Conservation (phyloP, 495 filamentous ascomycete species). For the Podospora fimiseda region DNA sequence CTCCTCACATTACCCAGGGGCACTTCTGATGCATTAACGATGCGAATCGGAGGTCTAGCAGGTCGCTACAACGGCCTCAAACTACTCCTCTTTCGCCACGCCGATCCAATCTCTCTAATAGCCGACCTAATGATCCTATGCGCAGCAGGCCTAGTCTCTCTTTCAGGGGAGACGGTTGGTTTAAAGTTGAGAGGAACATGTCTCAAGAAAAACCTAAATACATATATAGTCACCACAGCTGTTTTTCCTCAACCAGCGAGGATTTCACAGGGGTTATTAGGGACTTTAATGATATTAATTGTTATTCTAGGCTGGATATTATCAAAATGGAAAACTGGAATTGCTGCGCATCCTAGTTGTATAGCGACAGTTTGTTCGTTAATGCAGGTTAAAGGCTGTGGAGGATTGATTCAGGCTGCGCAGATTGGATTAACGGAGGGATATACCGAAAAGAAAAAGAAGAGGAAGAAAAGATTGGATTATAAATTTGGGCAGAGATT, state of each 20-base stretch:
- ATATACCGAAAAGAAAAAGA: background rate
- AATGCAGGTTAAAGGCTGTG: background rate
- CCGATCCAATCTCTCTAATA: background rate
- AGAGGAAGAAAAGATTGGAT: background rate
- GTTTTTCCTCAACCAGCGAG: constrained; percentile 9
- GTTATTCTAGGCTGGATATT: background rate
- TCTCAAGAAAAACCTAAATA: background rate
- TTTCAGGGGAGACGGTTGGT: constrained; percentile 7
- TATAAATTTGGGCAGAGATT: background rate
- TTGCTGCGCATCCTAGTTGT: background rate
- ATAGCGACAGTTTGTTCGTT: constrained; percentile 3
- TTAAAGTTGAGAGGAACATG: constrained; percentile 7
- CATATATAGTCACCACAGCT: constrained; percentile 7
- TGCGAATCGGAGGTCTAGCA: background rate
- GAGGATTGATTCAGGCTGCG: background rate
- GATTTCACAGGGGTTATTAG: constrained; percentile 5
- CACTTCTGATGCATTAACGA: background rate
- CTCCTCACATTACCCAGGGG: background rate
- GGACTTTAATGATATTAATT: background rate
- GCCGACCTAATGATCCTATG: background rate
- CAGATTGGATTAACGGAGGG: background rate
- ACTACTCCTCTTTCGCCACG: background rate
- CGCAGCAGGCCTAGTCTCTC: background rate
- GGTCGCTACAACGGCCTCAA: background rate
- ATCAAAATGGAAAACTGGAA: background rate